Base-by-base conservation (phyloP, 768 basidiomycete species). In the Leccinellum albellum region DNA sequence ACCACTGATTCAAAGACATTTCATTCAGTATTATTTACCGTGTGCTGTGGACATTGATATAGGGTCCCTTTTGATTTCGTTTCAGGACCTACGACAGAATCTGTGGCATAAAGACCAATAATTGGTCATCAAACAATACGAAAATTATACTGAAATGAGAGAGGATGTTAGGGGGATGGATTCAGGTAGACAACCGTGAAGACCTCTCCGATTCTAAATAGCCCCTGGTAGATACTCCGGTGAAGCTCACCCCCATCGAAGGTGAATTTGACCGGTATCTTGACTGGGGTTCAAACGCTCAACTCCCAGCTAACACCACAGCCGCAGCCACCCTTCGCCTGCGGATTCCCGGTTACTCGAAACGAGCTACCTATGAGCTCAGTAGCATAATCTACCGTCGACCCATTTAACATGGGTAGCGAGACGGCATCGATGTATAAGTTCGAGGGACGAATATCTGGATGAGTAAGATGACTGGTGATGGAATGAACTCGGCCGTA, bases 321-420 rank as follows among this genome's bases (percentile, higher is more conserved):
- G 1, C 96, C 95, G 60, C 96, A 98, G 0, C 91, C 91, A 2
- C 92, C 92, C 62, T 92, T 88, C 0, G 95, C 89, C 71, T 92
- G 91, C 0, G 96, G 96, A 64, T 98, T 99, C 23, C 88, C 84
- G 9, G 81, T 68, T 3, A 98, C 73, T 12, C 88, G 78, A 71
- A 99, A 99, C 46, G 85, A 88, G 68, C 89, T 91, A 13, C 96
- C 96, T 64, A 98, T 98, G 35, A 98, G 82, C 73, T 98, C 96
- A 0, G 94, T 96, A 0, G 90, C 89, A 67, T 86, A 95, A 70
- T 97, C 94, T 44, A 98, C 78, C 0, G 89, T 91, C 0, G 93
- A 85, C 4, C 95, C 95, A 54, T 93, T 94, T 45, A 98, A 71
- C 29, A 98, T 79, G 4, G 82, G 75, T 32, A 99, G 78, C 0